A percentile compares a stretch with the other conserved stretches of the same genome.
Evolutionary conservation across 2,329 filamentous ascomycete species (phyloP).

Genomic region (Hymenoscyphus fraxineus): DNA sequence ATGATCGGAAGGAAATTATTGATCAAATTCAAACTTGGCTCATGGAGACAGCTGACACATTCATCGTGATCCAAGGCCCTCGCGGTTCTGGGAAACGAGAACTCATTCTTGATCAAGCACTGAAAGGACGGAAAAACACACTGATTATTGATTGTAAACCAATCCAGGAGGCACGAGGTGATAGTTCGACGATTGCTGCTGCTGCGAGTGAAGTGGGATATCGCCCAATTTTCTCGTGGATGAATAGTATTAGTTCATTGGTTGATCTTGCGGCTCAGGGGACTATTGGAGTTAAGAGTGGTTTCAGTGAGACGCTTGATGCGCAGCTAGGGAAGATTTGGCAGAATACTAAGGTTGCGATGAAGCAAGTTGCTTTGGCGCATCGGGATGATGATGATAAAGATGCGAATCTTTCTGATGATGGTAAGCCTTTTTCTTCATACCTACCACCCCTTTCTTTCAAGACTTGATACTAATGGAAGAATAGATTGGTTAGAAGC

Average conservation of each 20-base stretch:
- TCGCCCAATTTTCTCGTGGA: slow-evolving; percentile 90
- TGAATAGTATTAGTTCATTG: slow-evolving; percentile 90
- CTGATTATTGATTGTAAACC: slow-evolving; percentile 89
- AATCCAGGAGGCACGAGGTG: slow-evolving; percentile 85
- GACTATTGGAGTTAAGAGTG: slow-evolving; percentile 89
- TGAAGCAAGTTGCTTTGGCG: slow-evolving; percentile 73
- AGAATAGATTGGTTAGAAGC: slow-evolving; percentile 70
- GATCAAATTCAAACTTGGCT: slow-evolving; percentile 81
- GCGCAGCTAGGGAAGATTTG: slow-evolving; percentile 86
- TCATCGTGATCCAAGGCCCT: slow-evolving; percentile 90
- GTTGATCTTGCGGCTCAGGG: slow-evolving; percentile 90
- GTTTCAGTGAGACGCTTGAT: slow-evolving; percentile 90
- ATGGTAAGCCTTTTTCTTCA: slow-evolving; percentile 42
- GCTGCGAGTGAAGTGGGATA: slow-evolving; percentile 85
- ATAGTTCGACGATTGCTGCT: slow-evolving; percentile 77
- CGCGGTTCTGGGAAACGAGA: slow-evolving; percentile 89
- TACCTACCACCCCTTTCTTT: no score
- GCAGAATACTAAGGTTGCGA: slow-evolving; percentile 73
- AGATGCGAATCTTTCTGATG: slow-evolving; percentile 69
- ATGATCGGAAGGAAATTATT: slow-evolving; percentile 79
- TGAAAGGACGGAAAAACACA: slow-evolving; percentile 72
- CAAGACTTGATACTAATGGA: not conserved
- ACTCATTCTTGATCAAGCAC: slow-evolving; percentile 77
- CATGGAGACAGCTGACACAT: slow-evolving; percentile 83
- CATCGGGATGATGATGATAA: slow-evolving; percentile 67